Conservation (phyloP, 129 eudicot species). For the Oenanthe sinensis region DNA sequence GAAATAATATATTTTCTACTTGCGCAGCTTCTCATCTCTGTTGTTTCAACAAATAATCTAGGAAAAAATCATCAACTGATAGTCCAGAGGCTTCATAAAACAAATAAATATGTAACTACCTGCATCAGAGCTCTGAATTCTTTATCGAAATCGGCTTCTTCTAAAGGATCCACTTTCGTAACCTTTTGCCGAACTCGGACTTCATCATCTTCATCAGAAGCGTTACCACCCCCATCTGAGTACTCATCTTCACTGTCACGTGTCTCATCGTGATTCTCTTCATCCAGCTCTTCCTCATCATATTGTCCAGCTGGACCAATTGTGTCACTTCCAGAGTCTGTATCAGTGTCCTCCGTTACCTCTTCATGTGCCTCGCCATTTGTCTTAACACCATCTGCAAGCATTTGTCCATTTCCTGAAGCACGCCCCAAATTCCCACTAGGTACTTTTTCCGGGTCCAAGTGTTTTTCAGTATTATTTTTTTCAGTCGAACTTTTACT, state of each 20-base stretch:
- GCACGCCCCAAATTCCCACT: conserved; percentile 36
- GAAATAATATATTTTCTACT: not conserved
- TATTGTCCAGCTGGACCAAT: conserved; percentile 53
- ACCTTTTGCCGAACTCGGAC: conserved; percentile 82
- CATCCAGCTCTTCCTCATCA: conserved; percentile 63
- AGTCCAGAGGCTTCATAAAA: not conserved
- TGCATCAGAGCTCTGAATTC: conserved; percentile 90
- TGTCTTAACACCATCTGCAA: conserved; percentile 56
- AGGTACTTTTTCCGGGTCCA: conserved; percentile 38
- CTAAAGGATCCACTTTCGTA: conserved; percentile 66
- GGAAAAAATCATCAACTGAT: not conserved
- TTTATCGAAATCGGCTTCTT: conserved; percentile 84
- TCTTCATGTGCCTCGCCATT: conserved; percentile 74
- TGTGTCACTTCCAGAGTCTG: conserved; percentile 75
- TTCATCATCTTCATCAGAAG: conserved; percentile 82
- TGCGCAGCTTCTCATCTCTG: not conserved
- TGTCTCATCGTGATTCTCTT: conserved; percentile 54
- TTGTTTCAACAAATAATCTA: not conserved
- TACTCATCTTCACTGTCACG: conserved; percentile 70
- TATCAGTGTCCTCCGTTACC: conserved; percentile 48
- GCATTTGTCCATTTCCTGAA: conserved; percentile 46
- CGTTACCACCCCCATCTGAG: conserved; percentile 49
- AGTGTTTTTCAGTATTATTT: conserved; percentile 55
- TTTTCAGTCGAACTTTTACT: conserved; percentile 41
- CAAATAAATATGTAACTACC: conserved; percentile 19